Evolutionary conservation across 495 filamentous ascomycete species (phyloP).

Genomic region (Lepraria neglecta): DNA sequence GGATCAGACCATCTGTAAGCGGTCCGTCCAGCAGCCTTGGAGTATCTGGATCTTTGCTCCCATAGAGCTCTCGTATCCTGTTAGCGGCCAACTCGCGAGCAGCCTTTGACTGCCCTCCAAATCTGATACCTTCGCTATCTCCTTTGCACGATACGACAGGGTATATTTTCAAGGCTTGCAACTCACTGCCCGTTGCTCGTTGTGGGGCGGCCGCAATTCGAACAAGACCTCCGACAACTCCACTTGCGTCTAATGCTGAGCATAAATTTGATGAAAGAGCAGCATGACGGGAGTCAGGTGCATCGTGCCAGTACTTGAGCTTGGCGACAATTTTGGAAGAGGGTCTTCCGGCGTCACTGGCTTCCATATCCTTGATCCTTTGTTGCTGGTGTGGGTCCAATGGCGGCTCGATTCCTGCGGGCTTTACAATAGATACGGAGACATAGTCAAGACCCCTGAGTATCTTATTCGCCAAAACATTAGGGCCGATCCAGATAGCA

Average conservation of each 20-base stretch:
- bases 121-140: constrained; percentile 63
- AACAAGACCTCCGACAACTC: constrained; percentile 79
- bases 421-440: constrained; percentile 69
- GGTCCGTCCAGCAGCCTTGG: constrained; percentile 71
- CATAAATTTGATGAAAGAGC: constrained; percentile 73
- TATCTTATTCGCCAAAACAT: constrained; percentile 58
- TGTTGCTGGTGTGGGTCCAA: constrained; percentile 67
- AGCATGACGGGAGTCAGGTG: constrained; percentile 69
- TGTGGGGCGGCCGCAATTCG: constrained; percentile 71
- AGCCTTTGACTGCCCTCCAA: constrained; percentile 77
- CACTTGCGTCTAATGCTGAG: constrained; percentile 58
- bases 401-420: constrained; percentile 68
- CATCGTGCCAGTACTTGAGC: constrained; percentile 73
- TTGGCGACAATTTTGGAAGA: constrained; percentile 69
- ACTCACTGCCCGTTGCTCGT: constrained; percentile 48
- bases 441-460: constrained; percentile 69
- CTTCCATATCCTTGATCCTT: constrained; percentile 51
- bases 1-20: constrained; percentile 77
- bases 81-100: constrained; percentile 62
- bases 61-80: constrained; percentile 49
- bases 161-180: constrained; percentile 60
- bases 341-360: constrained; percentile 51
- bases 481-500: constrained; percentile 75
- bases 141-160: constrained; percentile 59
- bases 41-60: constrained; percentile 39